Evolutionary conservation across 345 rosid species (phyloP).

Genomic region (Aegle marmelos): DNA sequence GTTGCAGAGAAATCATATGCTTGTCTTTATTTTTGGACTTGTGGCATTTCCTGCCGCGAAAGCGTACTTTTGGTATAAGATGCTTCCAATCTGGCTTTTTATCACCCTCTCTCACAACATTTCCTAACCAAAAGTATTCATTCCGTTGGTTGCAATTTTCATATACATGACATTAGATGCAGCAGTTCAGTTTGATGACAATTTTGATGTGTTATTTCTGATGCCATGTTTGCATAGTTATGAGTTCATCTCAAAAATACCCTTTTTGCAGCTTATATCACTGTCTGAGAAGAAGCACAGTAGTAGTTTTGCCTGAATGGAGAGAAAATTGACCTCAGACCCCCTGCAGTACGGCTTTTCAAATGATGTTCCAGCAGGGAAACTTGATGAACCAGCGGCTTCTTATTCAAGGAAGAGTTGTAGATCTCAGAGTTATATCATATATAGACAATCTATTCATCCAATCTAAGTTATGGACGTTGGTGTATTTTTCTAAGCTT

Average conservation of each 20-base stretch:
- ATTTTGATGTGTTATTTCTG: neutral
- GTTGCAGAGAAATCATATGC: neutral
- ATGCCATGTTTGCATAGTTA: neutral
- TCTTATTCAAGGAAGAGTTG: conserved; percentile 7
- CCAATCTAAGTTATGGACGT: neutral
- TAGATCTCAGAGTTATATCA: neutral
- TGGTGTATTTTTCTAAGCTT: conserved; percentile 6
- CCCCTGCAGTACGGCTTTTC: neutral
- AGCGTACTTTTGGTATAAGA: neutral
- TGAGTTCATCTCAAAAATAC: conserved; percentile 1
- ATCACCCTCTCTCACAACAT: neutral
- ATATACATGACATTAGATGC: neutral
- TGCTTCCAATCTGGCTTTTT: neutral
- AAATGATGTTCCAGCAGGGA: neutral
- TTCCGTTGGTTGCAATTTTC: neutral
- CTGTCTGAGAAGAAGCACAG: conserved; percentile 43
- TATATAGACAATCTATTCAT: conserved; percentile 10
- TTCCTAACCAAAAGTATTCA: neutral
- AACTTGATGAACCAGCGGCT: neutral
- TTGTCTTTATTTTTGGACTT: neutral
- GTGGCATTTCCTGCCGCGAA: neutral
- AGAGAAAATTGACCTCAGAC: neutral
- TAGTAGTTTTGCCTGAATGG: conserved; percentile 14
- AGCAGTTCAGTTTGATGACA: neutral
- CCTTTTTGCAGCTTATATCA: conserved; percentile 50